Evolutionary conservation across 2,329 filamentous ascomycete species (phyloP), one percentile per base, ranked within the genome.

Genomic region (Trichophyton simii): DNA sequence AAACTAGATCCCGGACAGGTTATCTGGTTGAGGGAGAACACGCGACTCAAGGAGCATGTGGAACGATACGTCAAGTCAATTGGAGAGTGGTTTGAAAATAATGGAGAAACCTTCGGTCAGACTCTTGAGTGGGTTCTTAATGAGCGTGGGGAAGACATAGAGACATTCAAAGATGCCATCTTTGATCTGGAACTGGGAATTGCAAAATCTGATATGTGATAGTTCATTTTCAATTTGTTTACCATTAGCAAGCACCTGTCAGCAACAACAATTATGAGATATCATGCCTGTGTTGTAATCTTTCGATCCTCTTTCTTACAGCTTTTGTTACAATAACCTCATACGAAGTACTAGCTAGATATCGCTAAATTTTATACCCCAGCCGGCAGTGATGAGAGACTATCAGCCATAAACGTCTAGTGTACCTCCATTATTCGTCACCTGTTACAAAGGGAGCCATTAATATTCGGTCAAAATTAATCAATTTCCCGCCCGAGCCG

Each of bases 21-120:
- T 7, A 67, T 86, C 64, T 82, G 78, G 74, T 69, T 86, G 61
- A 79, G 78, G 61, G 80, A 84, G 63, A 76, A 82, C 64, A 80
- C 80, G 48, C 78, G 78, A 38, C 66, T 80, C 8, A 85, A 84
- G 69, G 75, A 78, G 11, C 79, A 83, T 68, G 82, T 86, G 3
- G 80, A 85, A 67, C 69, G 68, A 0, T 84, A 78, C 67, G 75
- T 85, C 8, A 68, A 73, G 55, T 71, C 73, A 1, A 65, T 82
- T 22, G 83, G 82, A 0, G 79, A 82, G 15, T 85, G 83, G 82
- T 86, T 85, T 65, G 79, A 80, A 60, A 82, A 85, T 65, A 85
- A 85, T 63, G 83, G 83, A 0, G 82, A 85, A 71, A 84, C 83
- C 42, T 83, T 83, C 68, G 78, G 76, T 13, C 80, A 85, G 72